These are phyloP conservation scores for Podosphaera fusca DNA, from an alignment of 2,329 filamentous ascomycete genomes.

Conservation along the genomic window DNA sequence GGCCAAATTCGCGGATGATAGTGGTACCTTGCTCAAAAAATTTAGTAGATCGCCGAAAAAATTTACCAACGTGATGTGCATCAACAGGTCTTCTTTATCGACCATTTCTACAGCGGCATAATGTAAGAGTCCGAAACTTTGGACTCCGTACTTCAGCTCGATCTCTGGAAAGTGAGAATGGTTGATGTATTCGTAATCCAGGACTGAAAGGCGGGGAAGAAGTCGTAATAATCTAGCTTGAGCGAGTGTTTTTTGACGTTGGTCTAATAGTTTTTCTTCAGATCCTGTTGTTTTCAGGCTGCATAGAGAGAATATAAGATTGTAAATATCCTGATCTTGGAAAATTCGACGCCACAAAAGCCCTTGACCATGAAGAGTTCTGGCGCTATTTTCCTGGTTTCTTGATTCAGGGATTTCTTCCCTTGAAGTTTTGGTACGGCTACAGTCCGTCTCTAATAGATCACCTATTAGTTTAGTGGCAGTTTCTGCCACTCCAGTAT, in stretches of 20 bases:
- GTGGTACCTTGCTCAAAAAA: slow-evolving; percentile 12
- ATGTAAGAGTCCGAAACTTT: slow-evolving; percentile 11
- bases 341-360: slow-evolving; percentile 31
- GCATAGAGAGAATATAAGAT: slow-evolving; percentile 22
- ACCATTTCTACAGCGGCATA: slow-evolving; percentile 16
- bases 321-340: slow-evolving; percentile 21
- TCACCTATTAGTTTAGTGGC: slow-evolving; percentile 27
- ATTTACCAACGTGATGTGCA: slow-evolving; percentile 16
- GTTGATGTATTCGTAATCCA: slow-evolving; percentile 12
- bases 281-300: slow-evolving; percentile 9
- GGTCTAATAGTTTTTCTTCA: slow-evolving; percentile 10
- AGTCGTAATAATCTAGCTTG: slow-evolving; percentile 15
- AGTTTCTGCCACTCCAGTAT: slow-evolving; percentile 32
- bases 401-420: slow-evolving; percentile 13
- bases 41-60: slow-evolving; percentile 16
- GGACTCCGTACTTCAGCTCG: slow-evolving; percentile 8
- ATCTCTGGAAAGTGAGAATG: slow-evolving; percentile 12
- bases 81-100: slow-evolving; percentile 15
- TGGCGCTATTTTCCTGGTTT: slow-evolving; percentile 18
- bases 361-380: slow-evolving; percentile 24
- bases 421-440: slow-evolving; percentile 12
- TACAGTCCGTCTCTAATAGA: slow-evolving; percentile 31
- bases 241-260: slow-evolving; percentile 16
- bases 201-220: slow-evolving; percentile 13
- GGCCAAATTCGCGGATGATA: slow-evolving; percentile 10